Base-by-base conservation (phyloP, 495 filamentous ascomycete genomes). In the Talaromyces ruber region DNA sequence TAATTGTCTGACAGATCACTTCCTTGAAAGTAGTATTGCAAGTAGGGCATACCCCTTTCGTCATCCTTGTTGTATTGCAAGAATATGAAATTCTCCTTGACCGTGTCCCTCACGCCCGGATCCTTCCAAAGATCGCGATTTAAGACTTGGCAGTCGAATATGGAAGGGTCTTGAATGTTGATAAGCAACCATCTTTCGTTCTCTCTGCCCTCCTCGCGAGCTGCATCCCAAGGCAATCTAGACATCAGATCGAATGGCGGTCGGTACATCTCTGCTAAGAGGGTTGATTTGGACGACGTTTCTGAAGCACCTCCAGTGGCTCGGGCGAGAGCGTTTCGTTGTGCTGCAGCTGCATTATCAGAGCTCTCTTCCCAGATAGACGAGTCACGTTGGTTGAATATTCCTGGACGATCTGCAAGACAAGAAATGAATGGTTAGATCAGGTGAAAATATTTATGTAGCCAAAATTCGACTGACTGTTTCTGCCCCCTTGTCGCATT, bases 91-190 rank as follows among this genome's bases (percentile, higher is more conserved):
- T 96, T 91, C 69, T 97, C 92, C 71, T 82, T 84, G 43, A 98
- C 79, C 1, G 96, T 88, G 14, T 89, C 86, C 67, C 81, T 82
- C 59, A 98, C 85, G 8, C 84, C 79, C 58, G 81, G 66, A 63
- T 93, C 85, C 72, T 97, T 98, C 94, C 94, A 98, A 53, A 97
- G 83, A 69, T 98, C 94, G 24, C 94, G 84, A 69, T 98, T 98
- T 14, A 98, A 79, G 3, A 88, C 77, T 69, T 98, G 95, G 69
- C 94, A 98, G 71, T 93, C 86, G 67, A 98, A 98, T 47, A 96
- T 82, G 4, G 90, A 87, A 34, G 87, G 81, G 71, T 98, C 93
- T 75, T 98, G 94, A 5, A 98, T 86, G 69, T 98, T 97, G 65
- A 97, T 90, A 57, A 98, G 69, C 14, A 98, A 81, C 94, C 94